Conservation (phyloP, 2,329 filamentous ascomycete species). For the Penicillium sp. region DNA sequence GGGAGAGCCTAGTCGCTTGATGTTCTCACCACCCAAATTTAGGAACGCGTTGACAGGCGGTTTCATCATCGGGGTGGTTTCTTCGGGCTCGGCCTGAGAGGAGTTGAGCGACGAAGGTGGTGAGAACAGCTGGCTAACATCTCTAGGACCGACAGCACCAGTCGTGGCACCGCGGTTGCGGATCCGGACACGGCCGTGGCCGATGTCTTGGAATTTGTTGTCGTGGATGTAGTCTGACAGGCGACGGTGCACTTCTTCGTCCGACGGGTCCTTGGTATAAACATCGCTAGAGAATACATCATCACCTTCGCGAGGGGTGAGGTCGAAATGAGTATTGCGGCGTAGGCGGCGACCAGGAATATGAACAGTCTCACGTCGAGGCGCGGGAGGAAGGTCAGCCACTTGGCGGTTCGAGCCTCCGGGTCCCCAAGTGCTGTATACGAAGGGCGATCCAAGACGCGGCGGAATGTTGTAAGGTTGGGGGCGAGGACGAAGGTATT, state of each 20-base stretch:
- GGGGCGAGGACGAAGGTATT: conserved; percentile 20
- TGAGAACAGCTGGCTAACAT: conserved; percentile 60
- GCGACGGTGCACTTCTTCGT: conserved; percentile 61
- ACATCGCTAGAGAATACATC: conserved; percentile 47
- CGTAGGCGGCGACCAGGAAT: conserved; percentile 47
- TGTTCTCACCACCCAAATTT: conserved; percentile 42
- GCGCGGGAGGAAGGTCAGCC: conserved; percentile 36
- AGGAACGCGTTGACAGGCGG: conserved; percentile 32
- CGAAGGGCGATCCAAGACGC: conserved; percentile 54
- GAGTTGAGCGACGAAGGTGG: conserved; percentile 46
- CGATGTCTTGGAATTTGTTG: conserved; percentile 49
- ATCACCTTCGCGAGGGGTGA: conserved; percentile 54
- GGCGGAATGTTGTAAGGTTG: conserved; percentile 36
- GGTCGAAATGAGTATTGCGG: conserved; percentile 61
- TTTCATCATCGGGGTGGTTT: conserved; percentile 26
- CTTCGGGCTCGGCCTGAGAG: conserved; percentile 31
- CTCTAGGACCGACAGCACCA: conserved; percentile 58
- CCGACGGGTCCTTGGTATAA: conserved; percentile 51
- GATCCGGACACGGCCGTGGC: conserved; percentile 61
- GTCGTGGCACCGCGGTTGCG: conserved; percentile 66
- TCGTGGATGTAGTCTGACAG: conserved; percentile 53
- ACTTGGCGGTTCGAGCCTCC: conserved; percentile 38
- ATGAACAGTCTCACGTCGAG: conserved; percentile 50
- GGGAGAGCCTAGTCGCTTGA: conserved; percentile 53
- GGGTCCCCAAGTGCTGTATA: conserved; percentile 55